Evolutionary conservation across 2,329 filamentous ascomycete genomes (phyloP).

Genomic region (Colletotrichum musicola): DNA sequence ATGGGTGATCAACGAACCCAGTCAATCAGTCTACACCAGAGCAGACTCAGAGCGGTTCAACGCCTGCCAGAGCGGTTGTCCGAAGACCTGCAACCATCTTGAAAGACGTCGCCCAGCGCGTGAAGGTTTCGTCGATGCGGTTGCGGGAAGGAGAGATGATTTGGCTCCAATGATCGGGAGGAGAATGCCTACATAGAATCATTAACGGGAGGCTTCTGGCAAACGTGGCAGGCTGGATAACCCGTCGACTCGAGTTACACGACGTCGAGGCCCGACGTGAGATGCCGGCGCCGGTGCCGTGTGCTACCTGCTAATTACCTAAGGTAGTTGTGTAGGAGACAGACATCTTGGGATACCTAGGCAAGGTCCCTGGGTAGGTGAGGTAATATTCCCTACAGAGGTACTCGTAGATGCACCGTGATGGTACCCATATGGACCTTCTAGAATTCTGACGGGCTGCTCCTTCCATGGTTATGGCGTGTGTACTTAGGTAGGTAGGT

Average conservation of each 20-base stretch:
- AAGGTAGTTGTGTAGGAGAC: no score
- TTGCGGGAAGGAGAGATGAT: not conserved
- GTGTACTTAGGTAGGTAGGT: not conserved
- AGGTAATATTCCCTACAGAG: no score
- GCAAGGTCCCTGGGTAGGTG: no score
- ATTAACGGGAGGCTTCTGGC: not conserved
- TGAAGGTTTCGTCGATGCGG: no score
- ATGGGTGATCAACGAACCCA: not conserved
- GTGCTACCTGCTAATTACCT: not conserved
- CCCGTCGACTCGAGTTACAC: slow-evolving; percentile 21
- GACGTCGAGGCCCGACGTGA: slow-evolving; percentile 24
- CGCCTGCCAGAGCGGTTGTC: not conserved
- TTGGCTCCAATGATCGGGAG: slow-evolving; percentile 9
- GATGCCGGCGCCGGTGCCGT: slow-evolving; percentile 3
- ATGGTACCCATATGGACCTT: not conserved
- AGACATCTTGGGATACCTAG: no score
- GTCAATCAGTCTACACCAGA: not conserved
- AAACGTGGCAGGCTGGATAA: slow-evolving; percentile 13
- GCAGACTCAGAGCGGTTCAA: no score
- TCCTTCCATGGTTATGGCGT: not conserved
- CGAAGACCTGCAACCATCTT: no score
- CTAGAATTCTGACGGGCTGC: slow-evolving; percentile 10
- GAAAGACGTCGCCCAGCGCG: no score
- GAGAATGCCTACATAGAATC: not conserved
- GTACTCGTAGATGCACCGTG: no score